These are phyloP conservation scores for Clarireedia sp. DNA, from an alignment of 2,329 filamentous ascomycete species.

Conservation along the genomic window DNA sequence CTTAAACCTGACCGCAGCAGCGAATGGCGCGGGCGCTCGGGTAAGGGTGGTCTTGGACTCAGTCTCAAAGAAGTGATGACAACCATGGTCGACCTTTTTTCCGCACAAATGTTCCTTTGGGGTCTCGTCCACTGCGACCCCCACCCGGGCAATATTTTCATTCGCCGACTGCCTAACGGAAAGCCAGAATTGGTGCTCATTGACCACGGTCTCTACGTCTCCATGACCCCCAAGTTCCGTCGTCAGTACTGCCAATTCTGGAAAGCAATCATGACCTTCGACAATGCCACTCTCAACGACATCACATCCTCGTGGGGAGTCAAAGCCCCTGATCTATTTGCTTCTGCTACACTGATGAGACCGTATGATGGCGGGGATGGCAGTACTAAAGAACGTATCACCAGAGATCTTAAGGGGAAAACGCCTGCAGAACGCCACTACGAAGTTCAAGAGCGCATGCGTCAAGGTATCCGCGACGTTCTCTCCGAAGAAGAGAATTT, in stretches of 20 bases:
- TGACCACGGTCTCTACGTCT: constrained; percentile 93
- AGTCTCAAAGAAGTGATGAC: constrained; percentile 84
- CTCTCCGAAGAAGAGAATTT: constrained; percentile 62
- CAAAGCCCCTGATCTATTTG: constrained; percentile 82
- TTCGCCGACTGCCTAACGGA: constrained; percentile 76
- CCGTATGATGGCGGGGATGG: constrained; percentile 83
- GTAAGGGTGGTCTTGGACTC: constrained; percentile 75
- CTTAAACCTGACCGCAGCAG: constrained; percentile 74
- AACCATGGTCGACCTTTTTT: constrained; percentile 93
- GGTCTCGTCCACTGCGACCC: constrained; percentile 94
- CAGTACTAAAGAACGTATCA: constrained; percentile 55
- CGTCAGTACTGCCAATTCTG: constrained; percentile 85
- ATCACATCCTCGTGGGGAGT: constrained; percentile 82
- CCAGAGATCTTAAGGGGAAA: constrained; percentile 42
- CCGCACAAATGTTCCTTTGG: constrained; percentile 97
- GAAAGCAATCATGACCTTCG: constrained; percentile 89
- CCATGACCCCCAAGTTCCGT: constrained; percentile 76
- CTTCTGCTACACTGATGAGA: constrained; percentile 78
- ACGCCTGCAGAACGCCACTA: constrained; percentile 56
- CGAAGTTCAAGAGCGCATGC: constrained; percentile 65
- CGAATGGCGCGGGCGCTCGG: constrained; percentile 65
- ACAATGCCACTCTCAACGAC: constrained; percentile 68
- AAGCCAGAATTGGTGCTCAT: constrained; percentile 86
- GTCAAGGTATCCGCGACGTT: constrained; percentile 56
- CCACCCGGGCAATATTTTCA: constrained; percentile 95